Conservation (phyloP, 352 stramenopile genomes). For the Phytophthora pluvialis region DNA sequence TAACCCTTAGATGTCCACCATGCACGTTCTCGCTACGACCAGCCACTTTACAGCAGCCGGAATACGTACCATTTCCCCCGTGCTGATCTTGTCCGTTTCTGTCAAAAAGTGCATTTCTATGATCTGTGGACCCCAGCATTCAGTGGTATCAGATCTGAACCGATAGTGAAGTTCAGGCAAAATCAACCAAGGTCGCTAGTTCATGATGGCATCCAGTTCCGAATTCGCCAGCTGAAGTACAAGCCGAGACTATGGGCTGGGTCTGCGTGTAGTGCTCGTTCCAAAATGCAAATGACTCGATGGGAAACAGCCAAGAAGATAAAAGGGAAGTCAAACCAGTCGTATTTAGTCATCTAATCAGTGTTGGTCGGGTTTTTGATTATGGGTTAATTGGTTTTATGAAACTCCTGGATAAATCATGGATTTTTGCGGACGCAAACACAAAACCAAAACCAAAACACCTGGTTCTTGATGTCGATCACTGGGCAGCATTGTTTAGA, state of each 20-base stretch:
- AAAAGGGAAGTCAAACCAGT: too few species aligned
- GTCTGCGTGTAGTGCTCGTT: slow-evolving; percentile 55
- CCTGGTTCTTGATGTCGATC: too few species aligned
- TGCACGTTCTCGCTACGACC: too few species aligned
- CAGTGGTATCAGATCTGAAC: slow-evolving; percentile 23
- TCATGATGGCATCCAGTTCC: slow-evolving; percentile 8
- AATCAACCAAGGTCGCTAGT: slow-evolving; percentile 3
- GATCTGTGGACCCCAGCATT: background rate
- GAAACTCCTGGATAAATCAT: too few species aligned
- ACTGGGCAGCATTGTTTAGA: too few species aligned
- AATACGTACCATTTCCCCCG: slow-evolving; percentile 29
- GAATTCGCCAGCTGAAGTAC: slow-evolving; percentile 26
- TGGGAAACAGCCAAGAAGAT: slow-evolving; percentile 44
- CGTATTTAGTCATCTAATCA: too few species aligned
- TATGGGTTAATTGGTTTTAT: too few species aligned
- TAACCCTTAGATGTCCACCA: too few species aligned
- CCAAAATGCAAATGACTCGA: slow-evolving; percentile 43
- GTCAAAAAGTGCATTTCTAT: slow-evolving; percentile 5
- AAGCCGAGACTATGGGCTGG: slow-evolving; percentile 40
- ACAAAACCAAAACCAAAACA: too few species aligned
- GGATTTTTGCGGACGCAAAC: too few species aligned
- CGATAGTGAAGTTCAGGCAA: background rate
- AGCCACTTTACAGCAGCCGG: too few species aligned
- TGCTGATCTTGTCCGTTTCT: slow-evolving; percentile 28
- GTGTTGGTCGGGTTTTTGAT: too few species aligned